Conservation (phyloP, 1,284 basidiomycete genomes). For the Leccinum subatratum region DNA sequence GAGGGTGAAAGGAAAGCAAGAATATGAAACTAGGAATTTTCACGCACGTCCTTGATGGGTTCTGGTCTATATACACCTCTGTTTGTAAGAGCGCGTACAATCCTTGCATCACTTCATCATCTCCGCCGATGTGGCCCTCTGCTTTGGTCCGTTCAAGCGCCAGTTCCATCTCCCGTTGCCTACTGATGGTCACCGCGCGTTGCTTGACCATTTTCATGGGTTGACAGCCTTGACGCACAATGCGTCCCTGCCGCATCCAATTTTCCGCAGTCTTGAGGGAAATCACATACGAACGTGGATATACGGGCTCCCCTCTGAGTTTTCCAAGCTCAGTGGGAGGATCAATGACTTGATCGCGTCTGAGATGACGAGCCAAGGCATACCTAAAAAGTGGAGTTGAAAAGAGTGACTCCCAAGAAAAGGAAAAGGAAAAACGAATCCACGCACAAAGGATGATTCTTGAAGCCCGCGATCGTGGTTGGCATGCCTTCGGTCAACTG, state of each 20-base stretch:
- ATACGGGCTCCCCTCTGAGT: slow-evolving; percentile 94
- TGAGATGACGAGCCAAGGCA: slow-evolving; percentile 84
- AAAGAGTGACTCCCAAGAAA: slow-evolving; percentile 9
- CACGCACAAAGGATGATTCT: slow-evolving; percentile 85
- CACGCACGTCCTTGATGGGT: slow-evolving; percentile 77
- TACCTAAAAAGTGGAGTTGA: slow-evolving; percentile 50
- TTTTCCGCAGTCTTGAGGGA: slow-evolving; percentile 86
- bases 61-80: slow-evolving; percentile 67
- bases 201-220: slow-evolving; percentile 90
- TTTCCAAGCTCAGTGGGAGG: slow-evolving; percentile 84
- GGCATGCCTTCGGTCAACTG: slow-evolving; percentile 94
- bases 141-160: slow-evolving; percentile 42
- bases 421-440: slow-evolving; percentile 13
- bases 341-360: slow-evolving; percentile 81
- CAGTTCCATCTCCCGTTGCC: slow-evolving; percentile 80
- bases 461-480: slow-evolving; percentile 85
- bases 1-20: slow-evolving; percentile 4
- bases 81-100: slow-evolving; percentile 88
- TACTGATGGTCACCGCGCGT: slow-evolving; percentile 77
- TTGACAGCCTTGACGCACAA: slow-evolving; percentile 70
- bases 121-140: slow-evolving; percentile 35
- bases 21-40: slow-evolving; percentile 29
- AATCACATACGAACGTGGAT: slow-evolving; percentile 78
- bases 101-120: slow-evolving; percentile 75
- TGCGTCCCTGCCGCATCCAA: slow-evolving; percentile 88